Conservation (phyloP, 306 rosid species). For the Hylodesmum podocarpum region DNA sequence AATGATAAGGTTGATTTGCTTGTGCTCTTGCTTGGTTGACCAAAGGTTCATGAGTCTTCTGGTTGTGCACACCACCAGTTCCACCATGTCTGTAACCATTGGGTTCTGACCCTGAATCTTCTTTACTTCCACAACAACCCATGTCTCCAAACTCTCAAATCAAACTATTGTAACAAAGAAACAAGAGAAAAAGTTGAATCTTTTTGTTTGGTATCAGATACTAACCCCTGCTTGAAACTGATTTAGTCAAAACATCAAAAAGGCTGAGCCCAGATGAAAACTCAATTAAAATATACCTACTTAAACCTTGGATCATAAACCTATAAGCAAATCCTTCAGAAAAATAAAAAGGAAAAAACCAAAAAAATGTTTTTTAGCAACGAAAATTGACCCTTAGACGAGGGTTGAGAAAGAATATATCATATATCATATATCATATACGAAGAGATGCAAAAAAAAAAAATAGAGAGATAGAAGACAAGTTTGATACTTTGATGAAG, state of each 20-base stretch:
- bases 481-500: slow-evolving; percentile 24
- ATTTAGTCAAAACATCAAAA: slow-evolving; percentile 12
- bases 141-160: slow-evolving; percentile 27
- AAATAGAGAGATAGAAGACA: slow-evolving; percentile 23
- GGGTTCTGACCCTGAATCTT: slow-evolving; percentile 36
- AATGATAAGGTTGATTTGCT: slow-evolving; percentile 41
- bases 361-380: not conserved
- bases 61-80: slow-evolving; percentile 36
- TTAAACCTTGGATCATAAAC: slow-evolving; percentile 35
- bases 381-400: slow-evolving; percentile 22
- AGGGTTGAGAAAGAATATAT: slow-evolving; percentile 8
- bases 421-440: not conserved
- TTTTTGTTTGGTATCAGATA: not conserved
- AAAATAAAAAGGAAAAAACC: not conserved
- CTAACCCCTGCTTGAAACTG: not conserved
- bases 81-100: slow-evolving; percentile 53
- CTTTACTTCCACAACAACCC: slow-evolving; percentile 68
- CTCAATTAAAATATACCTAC: not conserved
- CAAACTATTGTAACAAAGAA: not conserved
- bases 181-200: not conserved
- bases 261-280: slow-evolving; percentile 4
- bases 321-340: not conserved
- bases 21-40: slow-evolving; percentile 42
- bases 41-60: slow-evolving; percentile 45
- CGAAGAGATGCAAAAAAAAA: slow-evolving; percentile 19